Evolutionary conservation across 768 basidiomycete species (phyloP).

Genomic region (Asterophora lycoperdoides): DNA sequence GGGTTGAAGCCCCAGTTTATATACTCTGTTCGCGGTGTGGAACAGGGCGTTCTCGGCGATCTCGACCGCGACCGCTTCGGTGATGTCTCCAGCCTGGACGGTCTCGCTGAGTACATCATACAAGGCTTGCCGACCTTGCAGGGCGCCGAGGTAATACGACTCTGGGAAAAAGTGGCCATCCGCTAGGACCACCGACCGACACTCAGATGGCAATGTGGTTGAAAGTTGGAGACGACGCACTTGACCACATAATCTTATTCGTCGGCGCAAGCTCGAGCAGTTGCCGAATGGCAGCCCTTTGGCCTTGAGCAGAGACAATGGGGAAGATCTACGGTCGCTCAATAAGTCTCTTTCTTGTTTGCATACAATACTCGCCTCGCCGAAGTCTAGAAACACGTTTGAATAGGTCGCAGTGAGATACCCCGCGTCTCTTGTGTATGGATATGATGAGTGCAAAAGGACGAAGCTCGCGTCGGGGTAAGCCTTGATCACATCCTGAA

Average conservation of each 20-base stretch:
- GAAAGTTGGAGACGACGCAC: slow-evolving; percentile 34
- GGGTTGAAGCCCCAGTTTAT: slow-evolving; percentile 45
- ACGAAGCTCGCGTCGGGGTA: slow-evolving; percentile 60
- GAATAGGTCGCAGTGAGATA: slow-evolving; percentile 68
- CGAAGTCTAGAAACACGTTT: slow-evolving; percentile 79
- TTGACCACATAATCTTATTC: slow-evolving; percentile 80
- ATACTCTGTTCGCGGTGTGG: slow-evolving; percentile 62
- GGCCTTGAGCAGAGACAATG: slow-evolving; percentile 58
- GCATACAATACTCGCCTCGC: slow-evolving; percentile 49
- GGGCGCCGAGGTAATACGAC: slow-evolving; percentile 61
- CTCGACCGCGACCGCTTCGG: slow-evolving; percentile 47
- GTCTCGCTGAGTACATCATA: slow-evolving; percentile 54
- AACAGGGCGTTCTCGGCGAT: slow-evolving; percentile 59
- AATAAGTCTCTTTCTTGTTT: not conserved
- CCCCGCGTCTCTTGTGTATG: slow-evolving; percentile 72
- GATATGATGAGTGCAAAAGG: slow-evolving; percentile 74
- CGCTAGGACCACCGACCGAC: slow-evolving; percentile 26
- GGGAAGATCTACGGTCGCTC: slow-evolving; percentile 52
- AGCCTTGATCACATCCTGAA: slow-evolving; percentile 66
- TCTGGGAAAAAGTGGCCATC: slow-evolving; percentile 79
- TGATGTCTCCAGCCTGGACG: slow-evolving; percentile 46
- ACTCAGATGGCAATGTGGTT: not conserved
- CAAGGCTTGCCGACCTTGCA: slow-evolving; percentile 61
- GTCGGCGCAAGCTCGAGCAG: slow-evolving; percentile 69
- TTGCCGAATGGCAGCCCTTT: slow-evolving; percentile 54